phyloP scores from a whole-genome alignment of 305 asterid species.

The Fraxinus baroniana region DNA sequence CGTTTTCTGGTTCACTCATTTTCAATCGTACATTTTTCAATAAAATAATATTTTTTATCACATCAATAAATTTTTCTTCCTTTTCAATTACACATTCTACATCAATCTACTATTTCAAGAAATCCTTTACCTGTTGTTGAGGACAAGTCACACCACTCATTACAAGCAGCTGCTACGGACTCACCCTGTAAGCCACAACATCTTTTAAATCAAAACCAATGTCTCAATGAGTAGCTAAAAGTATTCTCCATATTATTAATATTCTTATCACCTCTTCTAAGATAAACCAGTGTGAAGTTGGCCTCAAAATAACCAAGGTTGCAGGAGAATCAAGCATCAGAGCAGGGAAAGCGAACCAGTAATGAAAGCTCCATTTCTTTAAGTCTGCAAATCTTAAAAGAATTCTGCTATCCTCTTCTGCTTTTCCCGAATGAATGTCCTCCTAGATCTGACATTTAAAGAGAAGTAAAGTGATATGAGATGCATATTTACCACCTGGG shows the following conservation, averaged over 20 bases:
- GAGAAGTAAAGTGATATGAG: conserved; percentile 22
- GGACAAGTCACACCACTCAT: conserved; percentile 64
- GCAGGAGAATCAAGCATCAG: conserved; percentile 85
- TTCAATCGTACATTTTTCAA: too few species aligned
- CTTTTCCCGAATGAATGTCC: conserved; percentile 72
- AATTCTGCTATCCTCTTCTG: conserved; percentile 61
- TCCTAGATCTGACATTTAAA: conserved; percentile 69
- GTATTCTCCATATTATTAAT: conserved; percentile 16
- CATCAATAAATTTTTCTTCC: too few species aligned
- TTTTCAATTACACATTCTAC: too few species aligned
- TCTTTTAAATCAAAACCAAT: conserved; percentile 11
- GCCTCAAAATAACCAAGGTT: conserved; percentile 53
- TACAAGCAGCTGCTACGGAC: conserved; percentile 59
- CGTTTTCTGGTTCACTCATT: too few species aligned
- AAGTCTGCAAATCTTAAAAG: conserved; percentile 90
- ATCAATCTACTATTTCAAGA: too few species aligned
- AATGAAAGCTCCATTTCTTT: conserved; percentile 82
- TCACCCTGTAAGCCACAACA: conserved; percentile 46
- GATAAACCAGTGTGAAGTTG: conserved; percentile 71
- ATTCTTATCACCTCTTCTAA: conserved; percentile 54
- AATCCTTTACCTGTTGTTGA: conserved; percentile 63
- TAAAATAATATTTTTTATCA: too few species aligned
- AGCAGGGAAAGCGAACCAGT: conserved; percentile 96
- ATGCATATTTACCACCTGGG: background rate
- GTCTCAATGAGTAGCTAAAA: background rate